A percentile compares a stretch with the other conserved stretches of the same genome.
Conservation (phyloP, 2,329 filamentous ascomycete genomes). For the Coniochaeta sp. region DNA sequence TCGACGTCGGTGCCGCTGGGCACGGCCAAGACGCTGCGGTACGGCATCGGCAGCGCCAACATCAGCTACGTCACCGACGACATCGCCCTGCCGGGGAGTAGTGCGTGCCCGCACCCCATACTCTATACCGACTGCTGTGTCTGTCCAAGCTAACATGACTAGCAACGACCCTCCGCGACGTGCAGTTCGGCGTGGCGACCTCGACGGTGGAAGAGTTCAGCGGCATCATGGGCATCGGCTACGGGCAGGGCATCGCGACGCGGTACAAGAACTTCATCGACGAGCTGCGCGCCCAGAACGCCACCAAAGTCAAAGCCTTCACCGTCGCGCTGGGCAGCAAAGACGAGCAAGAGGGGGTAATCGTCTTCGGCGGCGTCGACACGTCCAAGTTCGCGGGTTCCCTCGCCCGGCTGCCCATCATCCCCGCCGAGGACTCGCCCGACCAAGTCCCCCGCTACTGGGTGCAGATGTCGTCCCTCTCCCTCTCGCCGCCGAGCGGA, state of each 20-base stretch:
- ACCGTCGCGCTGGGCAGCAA: slow-evolving; percentile 60
- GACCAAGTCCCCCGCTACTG: slow-evolving; percentile 47
- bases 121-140: background rate
- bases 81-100: background rate
- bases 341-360: slow-evolving; percentile 50
- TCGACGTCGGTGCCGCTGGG: slow-evolving; percentile 25
- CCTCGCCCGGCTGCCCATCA: slow-evolving; percentile 49
- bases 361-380: slow-evolving; percentile 63
- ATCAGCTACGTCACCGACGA: slow-evolving; percentile 20
- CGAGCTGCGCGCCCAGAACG: slow-evolving; percentile 39
- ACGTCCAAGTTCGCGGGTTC: slow-evolving; percentile 54
- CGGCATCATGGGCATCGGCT: slow-evolving; percentile 70
- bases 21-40: slow-evolving; percentile 33
- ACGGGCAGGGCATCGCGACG: slow-evolving; percentile 41
- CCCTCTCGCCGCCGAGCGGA: slow-evolving; percentile 30
- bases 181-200: slow-evolving; percentile 60
- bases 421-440: slow-evolving; percentile 45
- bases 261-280: slow-evolving; percentile 45
- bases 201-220: slow-evolving; percentile 38
- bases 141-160: background rate
- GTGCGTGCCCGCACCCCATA: background rate
- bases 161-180: slow-evolving; percentile 35
- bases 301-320: slow-evolving; percentile 57
- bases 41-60: slow-evolving; percentile 44
- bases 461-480: slow-evolving; percentile 38